Percentiles rank a stretch among this genome's conserved stretches.
These are phyloP conservation scores for Kurtzmaniella cleridarum DNA, from an alignment of 805 yeast genomes.

Conservation along the genomic window DNA sequence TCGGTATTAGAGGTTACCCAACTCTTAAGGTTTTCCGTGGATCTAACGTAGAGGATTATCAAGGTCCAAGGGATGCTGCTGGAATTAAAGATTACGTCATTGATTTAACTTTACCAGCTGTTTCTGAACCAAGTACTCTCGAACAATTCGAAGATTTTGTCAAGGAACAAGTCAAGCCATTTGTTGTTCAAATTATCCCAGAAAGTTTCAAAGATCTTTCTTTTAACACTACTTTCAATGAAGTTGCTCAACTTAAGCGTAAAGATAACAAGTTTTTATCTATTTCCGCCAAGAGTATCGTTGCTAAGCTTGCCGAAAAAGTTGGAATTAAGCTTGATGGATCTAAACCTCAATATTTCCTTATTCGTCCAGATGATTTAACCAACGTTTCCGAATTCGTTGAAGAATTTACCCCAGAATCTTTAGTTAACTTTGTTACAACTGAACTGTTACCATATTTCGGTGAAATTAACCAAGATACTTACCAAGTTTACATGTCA, in stretches of 20 bases:
- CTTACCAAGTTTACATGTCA: conserved; percentile 70
- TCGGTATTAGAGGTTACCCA: conserved; percentile 78
- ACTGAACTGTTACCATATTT: conserved; percentile 74
- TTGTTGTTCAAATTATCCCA: conserved; percentile 48
- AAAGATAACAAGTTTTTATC: conserved; percentile 61
- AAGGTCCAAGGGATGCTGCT: conserved; percentile 78
- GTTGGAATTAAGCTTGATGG: conserved; percentile 16
- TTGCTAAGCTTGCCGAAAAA: conserved; percentile 11
- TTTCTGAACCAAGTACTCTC: conserved; percentile 36
- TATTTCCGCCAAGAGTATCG: conserved; percentile 24
- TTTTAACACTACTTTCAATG: conserved; percentile 51
- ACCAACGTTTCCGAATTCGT: conserved; percentile 40
- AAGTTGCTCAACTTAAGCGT: conserved; percentile 59
- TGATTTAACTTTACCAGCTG: conserved; percentile 75
- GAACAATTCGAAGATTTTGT: conserved; percentile 48
- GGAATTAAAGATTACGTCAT: conserved; percentile 76
- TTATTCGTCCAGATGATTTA: conserved; percentile 46
- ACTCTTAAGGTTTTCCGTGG: conserved; percentile 72
- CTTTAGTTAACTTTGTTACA: conserved; percentile 44
- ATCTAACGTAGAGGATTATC: conserved; percentile 53
- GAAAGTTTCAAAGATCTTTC: conserved; percentile 20
- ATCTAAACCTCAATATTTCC: conserved; percentile 35
- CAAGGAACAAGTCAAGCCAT: conserved; percentile 43
- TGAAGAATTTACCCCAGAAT: conserved; percentile 18
- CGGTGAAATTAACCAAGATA: conserved; percentile 80